These are phyloP conservation scores for Dovyalis caffra DNA, from an alignment of 345 rosid genomes.

Conservation along the genomic window DNA sequence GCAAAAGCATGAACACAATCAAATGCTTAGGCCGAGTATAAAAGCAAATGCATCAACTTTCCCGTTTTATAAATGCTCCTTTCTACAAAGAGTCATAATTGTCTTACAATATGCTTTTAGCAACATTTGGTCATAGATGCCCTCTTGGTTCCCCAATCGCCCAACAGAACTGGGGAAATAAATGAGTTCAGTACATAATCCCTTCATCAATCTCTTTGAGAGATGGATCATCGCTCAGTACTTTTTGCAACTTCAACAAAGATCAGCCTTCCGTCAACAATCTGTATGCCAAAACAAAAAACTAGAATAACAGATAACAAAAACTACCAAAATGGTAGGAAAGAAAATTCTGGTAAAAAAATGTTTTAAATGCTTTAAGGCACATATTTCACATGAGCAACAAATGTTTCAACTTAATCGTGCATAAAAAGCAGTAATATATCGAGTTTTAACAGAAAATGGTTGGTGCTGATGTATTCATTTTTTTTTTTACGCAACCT, in stretches of 20 bases:
- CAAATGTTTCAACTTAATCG: not conserved
- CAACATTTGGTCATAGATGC: not conserved
- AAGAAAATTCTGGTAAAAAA: not conserved
- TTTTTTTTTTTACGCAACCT: not conserved
- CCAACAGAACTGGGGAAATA: not conserved
- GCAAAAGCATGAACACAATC: not conserved
- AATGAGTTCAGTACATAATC: not conserved
- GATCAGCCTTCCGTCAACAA: conserved; percentile 41
- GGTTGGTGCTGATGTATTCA: not conserved
- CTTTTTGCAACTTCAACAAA: conserved; percentile 48
- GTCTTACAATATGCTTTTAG: not conserved
- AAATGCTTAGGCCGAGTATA: not conserved
- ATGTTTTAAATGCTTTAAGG: not conserved
- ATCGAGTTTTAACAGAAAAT: not conserved
- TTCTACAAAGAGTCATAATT: not conserved
- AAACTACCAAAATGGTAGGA: not conserved
- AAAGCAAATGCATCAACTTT: not conserved
- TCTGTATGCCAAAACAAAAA: conserved; percentile 26
- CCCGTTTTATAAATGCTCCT: not conserved
- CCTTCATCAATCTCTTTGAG: not conserved
- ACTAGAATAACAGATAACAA: not conserved
- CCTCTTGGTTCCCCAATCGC: not conserved
- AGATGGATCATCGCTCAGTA: conserved; percentile 7
- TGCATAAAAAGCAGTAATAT: not conserved
- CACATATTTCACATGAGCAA: not conserved